Evolutionary conservation across 306 rosid genomes (phyloP), one percentile per base, ranked within the genome.

Genomic region (Aeschynomene evenia): DNA sequence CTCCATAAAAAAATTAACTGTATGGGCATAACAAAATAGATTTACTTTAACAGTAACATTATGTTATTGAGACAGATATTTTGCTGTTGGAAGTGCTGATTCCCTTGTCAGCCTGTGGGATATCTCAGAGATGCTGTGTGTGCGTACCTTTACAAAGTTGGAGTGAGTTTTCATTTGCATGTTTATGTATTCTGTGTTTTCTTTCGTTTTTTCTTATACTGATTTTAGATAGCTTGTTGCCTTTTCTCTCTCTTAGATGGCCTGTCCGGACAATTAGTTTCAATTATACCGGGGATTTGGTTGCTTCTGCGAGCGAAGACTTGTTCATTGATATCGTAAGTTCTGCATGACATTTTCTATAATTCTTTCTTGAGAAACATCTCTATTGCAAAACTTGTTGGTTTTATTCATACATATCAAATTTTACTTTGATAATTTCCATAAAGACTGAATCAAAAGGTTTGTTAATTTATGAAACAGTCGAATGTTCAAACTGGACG

Each of bases 21-120:
- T 20, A 33, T 70, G 65, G 6, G 64, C 45, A 28, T 68, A 24
- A 50, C n/a, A 62, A 48, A 69, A 64, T 42, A 7, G 16, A 19
- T 70, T 37, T 36, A 22, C 33, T 34, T 37, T 50, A 71, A 31
- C 9, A 20, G 4, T 67, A 43, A 40, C 65, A 63, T 63, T 49
- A 48, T 72, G 28, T 29, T 63, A 15, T 9, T 29, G 56, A 53
- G 40, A 56, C 87, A 93, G 98, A 75, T 85, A 88, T 72, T 93
- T 90, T 64, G 97, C 98, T 4, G 96, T 93, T 64, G 98, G 98
- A 77, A 93, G 98, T 84, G 98, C 96, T 6, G 97, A 94, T 86
- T 94, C 98, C 63, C 84, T 88, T 70, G 98, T 94, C 74, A 94
- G 98, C 79, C 78, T 94, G 68, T 94, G 98, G 97, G 88, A 85